Base-by-base conservation (phyloP, 75 land plant species). In the Gnetum montanum region DNA sequence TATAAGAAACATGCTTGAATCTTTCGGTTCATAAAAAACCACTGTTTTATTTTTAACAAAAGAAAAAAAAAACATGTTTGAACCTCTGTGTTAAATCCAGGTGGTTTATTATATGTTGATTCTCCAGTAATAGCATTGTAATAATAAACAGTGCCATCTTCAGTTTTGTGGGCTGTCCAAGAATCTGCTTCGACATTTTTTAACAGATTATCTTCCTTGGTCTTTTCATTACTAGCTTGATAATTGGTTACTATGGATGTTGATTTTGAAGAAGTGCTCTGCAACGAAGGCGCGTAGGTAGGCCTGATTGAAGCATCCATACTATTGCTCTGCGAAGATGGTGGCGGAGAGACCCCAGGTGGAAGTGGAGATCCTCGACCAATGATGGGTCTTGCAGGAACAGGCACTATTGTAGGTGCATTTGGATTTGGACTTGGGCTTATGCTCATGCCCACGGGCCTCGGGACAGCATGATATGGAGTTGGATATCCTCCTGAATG, bases 111-210 rank as follows among this genome's bases (percentile, higher is more conserved):
- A 78, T 93, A 93, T 11, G 98, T 93, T 8, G 98, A 93, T 57
- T 72, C 74, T 38, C 96, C 90, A 27, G 98, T 79, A 4, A 85
- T 13, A 45, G 96, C 81, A 75, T 93, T 89, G 63, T 89, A 89
- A 58, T 89, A 93, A 61, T 93, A 93, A 25, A 85, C 57, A 34
- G 48, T 59, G 27, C 98, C 98, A 25, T 80, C 43, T 16, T 77
- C 87, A 36, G 84, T 89, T 67, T 75, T 81, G 70, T 89, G 96
- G 34, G 96, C 94, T 43, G 87, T 85, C 98, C 96, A 93, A 20
- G 75, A 71, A 65, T 92, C 74, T 34, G 34, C 71, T 52, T 30
- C 64, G 34, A 71, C 79, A 19, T 70, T 62, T 30, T 58, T 82
- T 13, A 45, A 35, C 49, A 34, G 23, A 45, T 43, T 53, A 12